Evolutionary conservation across 192 early-diverging fungal genomes (phyloP).

Genomic region (Rhizoclosmatium sp.): DNA sequence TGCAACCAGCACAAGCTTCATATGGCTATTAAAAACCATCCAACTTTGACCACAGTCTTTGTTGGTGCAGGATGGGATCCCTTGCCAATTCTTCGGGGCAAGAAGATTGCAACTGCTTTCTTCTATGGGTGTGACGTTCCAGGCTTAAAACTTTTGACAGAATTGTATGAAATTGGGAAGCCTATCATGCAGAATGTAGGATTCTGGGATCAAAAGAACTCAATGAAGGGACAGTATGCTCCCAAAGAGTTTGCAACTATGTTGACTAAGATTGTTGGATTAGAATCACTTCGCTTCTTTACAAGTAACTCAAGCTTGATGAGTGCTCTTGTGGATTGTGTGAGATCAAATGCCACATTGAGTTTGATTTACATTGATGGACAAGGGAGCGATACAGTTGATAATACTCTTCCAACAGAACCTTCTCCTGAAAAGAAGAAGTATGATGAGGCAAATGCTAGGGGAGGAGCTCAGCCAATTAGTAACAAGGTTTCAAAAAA

Average conservation of each 20-base stretch:
- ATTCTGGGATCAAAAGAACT: not conserved
- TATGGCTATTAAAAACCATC: slow-evolving; percentile 4
- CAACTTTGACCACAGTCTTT: not conserved
- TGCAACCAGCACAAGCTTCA: not conserved
- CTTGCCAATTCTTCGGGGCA: slow-evolving; percentile 1
- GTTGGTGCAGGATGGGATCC: slow-evolving; percentile 13
- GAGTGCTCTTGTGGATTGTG: not conserved
- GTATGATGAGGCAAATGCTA: not conserved
- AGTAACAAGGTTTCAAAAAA: not conserved
- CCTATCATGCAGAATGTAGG: not conserved
- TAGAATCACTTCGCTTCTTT: not conserved
- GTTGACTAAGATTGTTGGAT: not conserved
- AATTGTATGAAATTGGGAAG: slow-evolving; percentile 2
- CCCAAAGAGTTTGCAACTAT: not conserved
- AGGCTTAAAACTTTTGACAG: slow-evolving; percentile 7
- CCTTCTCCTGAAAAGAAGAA: not conserved
- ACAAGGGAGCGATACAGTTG: not conserved
- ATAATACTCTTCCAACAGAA: too few species aligned
- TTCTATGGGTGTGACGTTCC: not conserved
- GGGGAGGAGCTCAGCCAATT: not conserved
- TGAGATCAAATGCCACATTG: not conserved
- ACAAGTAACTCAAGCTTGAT: not conserved
- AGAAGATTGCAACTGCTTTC: not conserved
- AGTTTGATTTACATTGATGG: not conserved
- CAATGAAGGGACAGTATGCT: not conserved